Percentiles rank a stretch among this genome's conserved stretches.
phyloP scores from a whole-genome alignment of 192 early-diverging fungal genomes.

The Pilaira anomala region DNA sequence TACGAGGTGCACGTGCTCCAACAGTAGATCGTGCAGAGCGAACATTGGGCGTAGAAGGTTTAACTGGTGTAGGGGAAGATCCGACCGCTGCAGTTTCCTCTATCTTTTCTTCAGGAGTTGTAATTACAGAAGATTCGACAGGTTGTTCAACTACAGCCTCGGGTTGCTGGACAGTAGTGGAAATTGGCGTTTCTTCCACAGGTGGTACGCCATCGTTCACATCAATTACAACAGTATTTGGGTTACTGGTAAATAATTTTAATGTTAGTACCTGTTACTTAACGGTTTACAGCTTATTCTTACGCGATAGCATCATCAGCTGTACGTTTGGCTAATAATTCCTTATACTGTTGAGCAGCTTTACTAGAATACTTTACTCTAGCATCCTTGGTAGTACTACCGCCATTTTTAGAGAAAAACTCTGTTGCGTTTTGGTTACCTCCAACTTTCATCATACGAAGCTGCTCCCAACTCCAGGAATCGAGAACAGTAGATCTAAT shows the following conservation, averaged over 20 bases:
- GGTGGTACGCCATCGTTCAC: not conserved
- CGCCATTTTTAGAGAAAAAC: constrained; percentile 79
- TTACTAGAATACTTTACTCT: constrained; percentile 82
- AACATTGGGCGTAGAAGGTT: constrained; percentile 22
- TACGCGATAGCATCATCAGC: constrained; percentile 60
- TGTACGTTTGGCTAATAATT: constrained; percentile 66
- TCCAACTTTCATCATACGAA: constrained; percentile 86
- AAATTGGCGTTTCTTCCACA: not conserved
- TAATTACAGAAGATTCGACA: not conserved
- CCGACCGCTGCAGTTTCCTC: not conserved
- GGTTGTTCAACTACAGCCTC: not conserved
- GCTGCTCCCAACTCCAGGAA: constrained; percentile 92
- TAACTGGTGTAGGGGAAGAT: constrained; percentile 11
- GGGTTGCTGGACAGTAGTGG: not conserved
- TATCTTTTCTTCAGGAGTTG: not conserved
- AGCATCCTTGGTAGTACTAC: constrained; percentile 61
- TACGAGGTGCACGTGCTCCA: constrained; percentile 29
- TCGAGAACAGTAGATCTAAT: constrained; percentile 82
- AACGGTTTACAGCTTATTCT: not conserved
- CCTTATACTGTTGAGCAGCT: constrained; percentile 80
- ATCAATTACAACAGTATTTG: constrained; percentile 25
- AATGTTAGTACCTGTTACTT: not conserved
- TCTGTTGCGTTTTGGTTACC: constrained; percentile 81
- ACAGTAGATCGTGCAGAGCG: constrained; percentile 26
- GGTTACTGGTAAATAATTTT: constrained; percentile 16